These are phyloP conservation scores for Avena eriantha DNA, from an alignment of 176 grass and related monocot species.

Conservation along the genomic window DNA sequence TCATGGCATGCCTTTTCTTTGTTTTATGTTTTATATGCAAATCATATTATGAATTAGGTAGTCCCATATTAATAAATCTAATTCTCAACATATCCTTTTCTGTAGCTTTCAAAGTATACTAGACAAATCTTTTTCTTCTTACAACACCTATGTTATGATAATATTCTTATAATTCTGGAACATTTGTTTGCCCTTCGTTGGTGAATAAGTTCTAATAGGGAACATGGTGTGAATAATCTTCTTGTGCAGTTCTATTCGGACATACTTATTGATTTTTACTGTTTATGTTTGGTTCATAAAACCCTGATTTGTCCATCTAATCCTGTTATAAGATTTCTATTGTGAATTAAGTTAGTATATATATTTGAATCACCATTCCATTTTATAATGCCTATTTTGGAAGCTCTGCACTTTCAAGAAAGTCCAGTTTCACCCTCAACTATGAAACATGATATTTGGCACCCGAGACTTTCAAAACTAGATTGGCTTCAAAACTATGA, in stretches of 20 bases:
- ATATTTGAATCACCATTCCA: neutral
- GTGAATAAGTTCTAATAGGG: slow-evolving; percentile 17
- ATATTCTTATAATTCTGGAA: slow-evolving; percentile 10
- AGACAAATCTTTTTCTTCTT: slow-evolving; percentile 1
- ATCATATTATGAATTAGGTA: slow-evolving; percentile 21
- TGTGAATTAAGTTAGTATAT: neutral
- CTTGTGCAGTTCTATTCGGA: neutral
- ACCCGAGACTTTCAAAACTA: neutral
- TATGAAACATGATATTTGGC: slow-evolving; percentile 7
- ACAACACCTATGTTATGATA: neutral
- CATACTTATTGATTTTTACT: neutral
- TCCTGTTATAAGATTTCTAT: slow-evolving; percentile 22
- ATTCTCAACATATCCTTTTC: neutral
- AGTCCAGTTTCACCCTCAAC: neutral
- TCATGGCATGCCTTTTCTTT: neutral
- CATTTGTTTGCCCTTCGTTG: neutral
- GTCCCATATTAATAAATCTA: slow-evolving; percentile 13
- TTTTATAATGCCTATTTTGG: slow-evolving; percentile 28
- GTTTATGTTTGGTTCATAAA: slow-evolving; percentile 8
- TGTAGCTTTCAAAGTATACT: neutral
- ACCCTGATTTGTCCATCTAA: neutral
- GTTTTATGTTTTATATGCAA: slow-evolving; percentile 10
- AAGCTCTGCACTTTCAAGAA: slow-evolving; percentile 1
- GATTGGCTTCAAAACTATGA: neutral
- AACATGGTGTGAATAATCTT: neutral